Percentiles rank a stretch among this genome's conserved stretches.
Conservation (phyloP, 441 rosid genomes). For the Mallotus repandus region DNA sequence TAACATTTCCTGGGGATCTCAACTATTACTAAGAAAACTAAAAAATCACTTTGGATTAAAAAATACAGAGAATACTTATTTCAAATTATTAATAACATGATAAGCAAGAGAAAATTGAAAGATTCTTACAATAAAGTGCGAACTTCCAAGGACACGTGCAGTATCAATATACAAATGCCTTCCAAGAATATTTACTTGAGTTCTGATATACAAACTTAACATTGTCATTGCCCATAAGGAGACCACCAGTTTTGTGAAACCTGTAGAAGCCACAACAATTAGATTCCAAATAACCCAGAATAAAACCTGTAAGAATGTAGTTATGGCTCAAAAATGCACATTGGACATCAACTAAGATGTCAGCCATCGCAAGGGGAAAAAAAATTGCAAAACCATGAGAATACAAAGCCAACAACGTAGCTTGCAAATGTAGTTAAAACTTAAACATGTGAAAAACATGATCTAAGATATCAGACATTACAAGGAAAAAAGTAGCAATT, state of each 20-base stretch:
- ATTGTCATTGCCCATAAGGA: conserved; percentile 82
- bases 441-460: not conserved
- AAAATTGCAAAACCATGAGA: too few relatives aligned
- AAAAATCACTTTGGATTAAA: not conserved
- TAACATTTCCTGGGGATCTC: not conserved
- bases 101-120: not conserved
- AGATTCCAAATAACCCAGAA: conserved; percentile 16
- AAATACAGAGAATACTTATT: not conserved
- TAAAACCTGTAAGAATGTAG: not conserved
- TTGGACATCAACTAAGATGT: too few relatives aligned
- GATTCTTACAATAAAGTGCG: conserved; percentile 57
- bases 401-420: too few relatives aligned
- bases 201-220: conserved; percentile 82
- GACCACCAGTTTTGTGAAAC: conserved; percentile 81
- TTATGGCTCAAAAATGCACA: too few relatives aligned
- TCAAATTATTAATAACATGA: not conserved
- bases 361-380: too few relatives aligned
- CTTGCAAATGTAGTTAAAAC: not conserved
- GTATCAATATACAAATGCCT: conserved; percentile 90
- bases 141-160: conserved; percentile 68
- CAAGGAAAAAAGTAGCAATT: conserved; percentile 9
- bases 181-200: conserved; percentile 94
- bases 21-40: conserved; percentile 2
- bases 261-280: conserved; percentile 37
- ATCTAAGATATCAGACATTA: conserved; percentile 1